These are phyloP conservation scores for Ascochyta pisi DNA, from an alignment of 2,329 filamentous ascomycete genomes.

Conservation along the genomic window DNA sequence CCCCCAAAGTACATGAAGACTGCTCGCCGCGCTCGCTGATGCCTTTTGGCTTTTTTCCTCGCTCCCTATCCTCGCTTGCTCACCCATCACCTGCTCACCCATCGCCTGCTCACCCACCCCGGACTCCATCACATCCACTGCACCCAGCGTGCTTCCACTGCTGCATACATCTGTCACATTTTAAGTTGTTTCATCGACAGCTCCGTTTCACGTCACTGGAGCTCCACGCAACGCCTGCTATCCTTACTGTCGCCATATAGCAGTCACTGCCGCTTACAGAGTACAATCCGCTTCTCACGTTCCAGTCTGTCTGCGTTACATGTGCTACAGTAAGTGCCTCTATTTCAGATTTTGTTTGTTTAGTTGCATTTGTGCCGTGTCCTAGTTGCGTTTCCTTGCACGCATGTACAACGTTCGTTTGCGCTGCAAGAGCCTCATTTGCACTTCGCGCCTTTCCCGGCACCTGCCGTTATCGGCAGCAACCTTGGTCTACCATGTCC, in stretches of 20 bases:
- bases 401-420: not conserved
- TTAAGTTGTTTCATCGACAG: constrained; percentile 30
- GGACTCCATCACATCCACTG: constrained; percentile 7
- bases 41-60: constrained; percentile 21
- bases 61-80: constrained; percentile 14
- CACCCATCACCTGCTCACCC: too few species aligned
- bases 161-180: constrained; percentile 19
- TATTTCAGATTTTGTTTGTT: constrained; percentile 2
- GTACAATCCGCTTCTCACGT: not conserved
- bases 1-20: constrained; percentile 31
- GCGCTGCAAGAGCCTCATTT: constrained; percentile 5
- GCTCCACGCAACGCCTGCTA: constrained; percentile 15
- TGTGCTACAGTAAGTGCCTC: constrained; percentile 24
- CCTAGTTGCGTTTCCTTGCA: constrained; percentile 2
- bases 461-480: not conserved
- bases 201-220: constrained; percentile 27
- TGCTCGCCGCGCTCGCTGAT: constrained; percentile 26
- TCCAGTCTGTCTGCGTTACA: constrained; percentile 19
- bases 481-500: not conserved
- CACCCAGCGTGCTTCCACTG: constrained; percentile 7
- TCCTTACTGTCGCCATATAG: constrained; percentile 8
- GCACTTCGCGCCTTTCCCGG: not conserved
- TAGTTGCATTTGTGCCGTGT: constrained; percentile 3
- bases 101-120: not conserved
- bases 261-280: constrained; percentile 16